phyloP scores from a whole-genome alignment of 1,139 yeast genomes.

The Protomyces lactucae-debilis region DNA sequence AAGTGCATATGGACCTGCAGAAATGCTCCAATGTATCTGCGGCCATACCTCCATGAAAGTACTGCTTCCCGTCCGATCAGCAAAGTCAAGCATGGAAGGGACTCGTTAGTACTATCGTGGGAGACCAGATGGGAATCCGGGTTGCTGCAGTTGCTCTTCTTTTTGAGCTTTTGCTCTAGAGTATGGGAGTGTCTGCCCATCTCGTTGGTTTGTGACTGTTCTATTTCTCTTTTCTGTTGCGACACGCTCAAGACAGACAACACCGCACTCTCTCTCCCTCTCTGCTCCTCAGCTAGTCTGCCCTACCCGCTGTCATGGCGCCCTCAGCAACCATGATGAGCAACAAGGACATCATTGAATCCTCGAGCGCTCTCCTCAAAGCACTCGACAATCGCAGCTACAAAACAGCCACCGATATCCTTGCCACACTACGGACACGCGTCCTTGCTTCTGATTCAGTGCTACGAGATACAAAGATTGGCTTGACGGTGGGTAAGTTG shows the following conservation, averaged over 20 bases:
- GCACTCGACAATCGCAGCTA: conserved; percentile 1
- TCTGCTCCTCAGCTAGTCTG: too few relatives aligned
- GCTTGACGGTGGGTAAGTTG: conserved; percentile 88
- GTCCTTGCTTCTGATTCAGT: conserved; percentile 81
- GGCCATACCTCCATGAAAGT: not conserved
- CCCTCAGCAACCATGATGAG: conserved; percentile 1
- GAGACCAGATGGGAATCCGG: not conserved
- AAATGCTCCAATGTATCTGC: not conserved
- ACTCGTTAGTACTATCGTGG: conserved; percentile 12
- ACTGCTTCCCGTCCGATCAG: conserved; percentile 15
- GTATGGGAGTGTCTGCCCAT: too few relatives aligned
- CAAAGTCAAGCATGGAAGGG: conserved; percentile 17
- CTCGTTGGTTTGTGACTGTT: too few relatives aligned
- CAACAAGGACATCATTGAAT: conserved; percentile 6
- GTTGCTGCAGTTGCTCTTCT: not conserved
- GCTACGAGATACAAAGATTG: conserved; percentile 85
- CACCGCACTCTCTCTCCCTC: too few relatives aligned
- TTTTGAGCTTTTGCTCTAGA: not conserved
- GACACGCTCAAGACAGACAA: too few relatives aligned
- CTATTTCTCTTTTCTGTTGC: too few relatives aligned
- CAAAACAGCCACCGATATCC: conserved; percentile 59
- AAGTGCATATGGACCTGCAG: too few relatives aligned
- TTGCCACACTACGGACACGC: conserved; percentile 62
- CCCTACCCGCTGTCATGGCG: not conserved
- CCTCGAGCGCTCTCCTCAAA: conserved; percentile 6